These are phyloP conservation scores for Komagataella mondaviorum DNA, from an alignment of 805 yeast genomes.

Conservation along the genomic window DNA sequence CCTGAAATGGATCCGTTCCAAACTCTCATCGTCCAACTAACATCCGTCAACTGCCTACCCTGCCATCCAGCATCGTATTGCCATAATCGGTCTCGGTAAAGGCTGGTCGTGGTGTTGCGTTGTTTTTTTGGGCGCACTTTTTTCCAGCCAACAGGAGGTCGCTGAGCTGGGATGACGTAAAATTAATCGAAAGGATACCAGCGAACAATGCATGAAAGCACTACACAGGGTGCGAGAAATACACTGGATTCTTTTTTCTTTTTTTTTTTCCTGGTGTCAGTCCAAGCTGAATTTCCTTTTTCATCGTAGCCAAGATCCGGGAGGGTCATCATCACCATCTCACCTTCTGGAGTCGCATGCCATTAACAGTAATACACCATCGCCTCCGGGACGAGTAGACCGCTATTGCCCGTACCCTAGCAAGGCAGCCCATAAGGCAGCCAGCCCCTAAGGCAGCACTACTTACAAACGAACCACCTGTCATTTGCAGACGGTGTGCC, in stretches of 20 bases:
- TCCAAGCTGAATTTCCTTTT: not conserved
- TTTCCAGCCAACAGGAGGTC: not conserved
- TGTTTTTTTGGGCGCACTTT: not conserved
- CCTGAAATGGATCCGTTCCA: too few relatives aligned
- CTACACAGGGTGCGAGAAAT: not conserved
- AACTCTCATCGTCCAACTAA: too few relatives aligned
- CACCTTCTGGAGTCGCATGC: not conserved
- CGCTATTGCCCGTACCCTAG: too few relatives aligned
- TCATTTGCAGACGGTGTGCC: not conserved
- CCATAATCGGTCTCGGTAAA: not conserved
- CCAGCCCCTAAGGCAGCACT: not conserved
- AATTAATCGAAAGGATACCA: not conserved
- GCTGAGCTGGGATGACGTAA: not conserved
- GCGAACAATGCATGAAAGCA: not conserved
- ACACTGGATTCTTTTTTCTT: not conserved
- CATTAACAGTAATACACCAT: too few relatives aligned
- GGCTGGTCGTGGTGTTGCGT: not conserved
- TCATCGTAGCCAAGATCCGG: not conserved
- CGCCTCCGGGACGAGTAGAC: too few relatives aligned
- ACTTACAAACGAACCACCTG: not conserved
- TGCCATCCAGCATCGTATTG: not conserved
- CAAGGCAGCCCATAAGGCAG: too few relatives aligned
- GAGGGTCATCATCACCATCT: not conserved
- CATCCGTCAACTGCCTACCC: not conserved
- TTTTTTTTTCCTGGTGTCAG: not conserved